Evolutionary conservation across 2,329 filamentous ascomycete species (phyloP).

Genomic region (Coleophoma cylindrospora): DNA sequence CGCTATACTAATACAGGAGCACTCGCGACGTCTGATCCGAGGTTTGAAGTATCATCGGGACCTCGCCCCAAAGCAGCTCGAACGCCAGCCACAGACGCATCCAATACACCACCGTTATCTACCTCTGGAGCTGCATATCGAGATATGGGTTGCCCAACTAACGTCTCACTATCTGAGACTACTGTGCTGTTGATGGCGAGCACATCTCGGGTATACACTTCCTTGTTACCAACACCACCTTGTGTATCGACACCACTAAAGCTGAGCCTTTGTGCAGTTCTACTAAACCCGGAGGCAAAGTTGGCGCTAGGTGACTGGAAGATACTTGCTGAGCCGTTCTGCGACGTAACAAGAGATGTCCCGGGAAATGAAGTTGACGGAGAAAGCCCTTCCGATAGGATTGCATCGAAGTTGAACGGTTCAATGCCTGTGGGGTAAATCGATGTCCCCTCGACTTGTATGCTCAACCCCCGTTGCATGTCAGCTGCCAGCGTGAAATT

Average conservation of each 20-base stretch:
- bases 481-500: slow-evolving; percentile 42
- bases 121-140: slow-evolving; percentile 6
- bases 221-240: slow-evolving; percentile 8
- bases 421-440: slow-evolving; percentile 58
- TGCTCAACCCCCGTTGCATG: slow-evolving; percentile 43
- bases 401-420: slow-evolving; percentile 38
- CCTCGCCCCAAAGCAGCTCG: slow-evolving; percentile 3
- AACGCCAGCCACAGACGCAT: not conserved
- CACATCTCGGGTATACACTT: slow-evolving; percentile 55
- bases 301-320: slow-evolving; percentile 38
- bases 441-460: slow-evolving; percentile 37
- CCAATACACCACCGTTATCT: slow-evolving; percentile 5
- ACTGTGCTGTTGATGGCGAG: slow-evolving; percentile 48
- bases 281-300: slow-evolving; percentile 46
- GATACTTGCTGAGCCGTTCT: slow-evolving; percentile 54
- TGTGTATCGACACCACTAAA: slow-evolving; percentile 40
- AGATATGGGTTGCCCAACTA: slow-evolving; percentile 21
- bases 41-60: too few relatives aligned
- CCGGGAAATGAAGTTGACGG: slow-evolving; percentile 26
- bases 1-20: too few relatives aligned
- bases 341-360: slow-evolving; percentile 41
- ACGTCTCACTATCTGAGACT: slow-evolving; percentile 39
- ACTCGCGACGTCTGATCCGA: too few relatives aligned
- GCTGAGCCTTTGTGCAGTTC: slow-evolving; percentile 49
- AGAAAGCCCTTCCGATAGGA: slow-evolving; percentile 11